phyloP scores from a whole-genome alignment of 2,329 filamentous ascomycete genomes.

The Rugonectria rugulosa region DNA sequence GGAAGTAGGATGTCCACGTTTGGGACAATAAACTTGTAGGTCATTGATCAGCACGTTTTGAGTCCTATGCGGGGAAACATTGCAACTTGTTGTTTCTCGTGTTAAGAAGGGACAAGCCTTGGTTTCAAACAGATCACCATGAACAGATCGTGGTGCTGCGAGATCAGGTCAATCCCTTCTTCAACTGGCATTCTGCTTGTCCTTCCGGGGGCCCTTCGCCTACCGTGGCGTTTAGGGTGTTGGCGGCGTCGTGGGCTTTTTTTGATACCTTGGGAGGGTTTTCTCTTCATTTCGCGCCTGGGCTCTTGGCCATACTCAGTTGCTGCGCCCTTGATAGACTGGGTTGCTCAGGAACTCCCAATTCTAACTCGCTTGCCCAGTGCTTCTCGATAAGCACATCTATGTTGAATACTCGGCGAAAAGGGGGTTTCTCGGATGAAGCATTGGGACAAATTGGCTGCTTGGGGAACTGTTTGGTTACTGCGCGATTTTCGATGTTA shows the following conservation, averaged over 20 bases:
- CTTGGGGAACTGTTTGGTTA: too few species aligned
- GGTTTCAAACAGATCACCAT: slow-evolving; percentile 5
- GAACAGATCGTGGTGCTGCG: slow-evolving; percentile 3
- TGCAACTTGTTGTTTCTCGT: neutral
- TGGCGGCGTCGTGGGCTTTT: slow-evolving; percentile 40
- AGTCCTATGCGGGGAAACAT: neutral
- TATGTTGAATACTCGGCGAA: slow-evolving; percentile 1
- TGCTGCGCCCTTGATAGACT: slow-evolving; percentile 11
- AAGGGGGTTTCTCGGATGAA: neutral
- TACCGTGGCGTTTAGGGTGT: slow-evolving; percentile 41
- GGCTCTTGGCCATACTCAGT: slow-evolving; percentile 5
- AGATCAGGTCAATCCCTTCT: slow-evolving; percentile 7
- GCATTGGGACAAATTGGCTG: too few species aligned
- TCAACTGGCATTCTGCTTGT: slow-evolving; percentile 23
- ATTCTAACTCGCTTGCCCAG: neutral
- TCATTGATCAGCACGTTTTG: neutral
- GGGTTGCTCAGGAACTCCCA: neutral
- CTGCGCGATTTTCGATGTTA: too few species aligned
- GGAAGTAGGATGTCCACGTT: slow-evolving; percentile 58
- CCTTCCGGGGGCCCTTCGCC: slow-evolving; percentile 23
- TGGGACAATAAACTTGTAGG: neutral
- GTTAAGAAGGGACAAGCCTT: neutral
- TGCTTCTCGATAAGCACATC: neutral
- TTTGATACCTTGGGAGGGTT: slow-evolving; percentile 41
- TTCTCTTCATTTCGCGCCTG: slow-evolving; percentile 5